Conservation (phyloP, 106 monocot species). For the Dendrobium officinale region DNA sequence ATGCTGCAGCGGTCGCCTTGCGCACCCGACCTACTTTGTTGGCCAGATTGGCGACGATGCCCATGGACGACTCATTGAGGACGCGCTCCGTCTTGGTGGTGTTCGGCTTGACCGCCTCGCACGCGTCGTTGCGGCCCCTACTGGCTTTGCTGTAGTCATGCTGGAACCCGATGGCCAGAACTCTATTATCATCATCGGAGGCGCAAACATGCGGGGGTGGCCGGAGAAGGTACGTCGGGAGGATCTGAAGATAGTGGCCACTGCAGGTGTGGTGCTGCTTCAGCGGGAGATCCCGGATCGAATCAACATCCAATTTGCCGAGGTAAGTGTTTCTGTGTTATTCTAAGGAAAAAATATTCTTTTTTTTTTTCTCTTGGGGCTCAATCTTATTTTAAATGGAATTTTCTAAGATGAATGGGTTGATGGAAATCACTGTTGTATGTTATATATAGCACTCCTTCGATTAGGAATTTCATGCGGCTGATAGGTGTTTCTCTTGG, state of each 20-base stretch:
- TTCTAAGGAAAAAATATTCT: not conserved
- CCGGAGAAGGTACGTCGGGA: slow-evolving; percentile 23
- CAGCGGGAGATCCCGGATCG: slow-evolving; percentile 93
- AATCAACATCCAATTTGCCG: slow-evolving; percentile 73
- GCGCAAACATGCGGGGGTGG: slow-evolving; percentile 82
- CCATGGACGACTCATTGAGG: slow-evolving; percentile 63
- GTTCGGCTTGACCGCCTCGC: slow-evolving; percentile 44
- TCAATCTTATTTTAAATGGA: not conserved
- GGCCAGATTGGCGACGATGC: slow-evolving; percentile 81
- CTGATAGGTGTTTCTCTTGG: no score
- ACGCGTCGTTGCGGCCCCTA: slow-evolving; percentile 39
- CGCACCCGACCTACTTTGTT: slow-evolving; percentile 59
- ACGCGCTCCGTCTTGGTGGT: slow-evolving; percentile 45
- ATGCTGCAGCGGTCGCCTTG: slow-evolving; percentile 73
- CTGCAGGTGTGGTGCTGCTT: slow-evolving; percentile 63
- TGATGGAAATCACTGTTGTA: not conserved
- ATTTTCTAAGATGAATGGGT: not conserved
- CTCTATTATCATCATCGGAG: slow-evolving; percentile 86
- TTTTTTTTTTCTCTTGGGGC: no score
- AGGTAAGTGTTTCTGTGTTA: slow-evolving; percentile 26
- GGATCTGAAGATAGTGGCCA: slow-evolving; percentile 47
- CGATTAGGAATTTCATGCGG: not conserved
- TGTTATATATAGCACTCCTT: not conserved
- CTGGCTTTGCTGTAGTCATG: slow-evolving; percentile 94
- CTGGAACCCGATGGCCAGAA: slow-evolving; percentile 72